Conservation (phyloP, 352 stramenopile genomes). For the Globisporangium perplexum region DNA sequence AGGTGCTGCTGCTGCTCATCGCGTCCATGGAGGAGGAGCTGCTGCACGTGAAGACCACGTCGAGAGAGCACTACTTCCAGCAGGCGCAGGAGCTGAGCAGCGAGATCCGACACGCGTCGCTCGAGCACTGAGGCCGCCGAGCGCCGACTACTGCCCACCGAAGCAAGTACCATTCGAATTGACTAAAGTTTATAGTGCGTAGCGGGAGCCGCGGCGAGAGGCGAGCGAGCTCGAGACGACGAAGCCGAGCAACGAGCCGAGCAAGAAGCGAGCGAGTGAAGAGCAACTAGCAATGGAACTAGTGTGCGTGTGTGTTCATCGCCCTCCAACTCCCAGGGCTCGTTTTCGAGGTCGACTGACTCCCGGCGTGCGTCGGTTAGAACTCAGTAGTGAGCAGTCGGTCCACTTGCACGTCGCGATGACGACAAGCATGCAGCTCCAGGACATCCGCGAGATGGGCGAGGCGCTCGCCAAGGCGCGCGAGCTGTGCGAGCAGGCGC, state of each 20-base stretch:
- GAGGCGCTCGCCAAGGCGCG: slow-evolving; percentile 52
- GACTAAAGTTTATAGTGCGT: background rate
- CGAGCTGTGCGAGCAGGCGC: slow-evolving; percentile 53
- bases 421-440: slow-evolving; percentile 42
- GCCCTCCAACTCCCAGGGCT: too few species aligned
- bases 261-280: too few species aligned
- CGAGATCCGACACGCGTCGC: slow-evolving; percentile 40
- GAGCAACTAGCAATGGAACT: slow-evolving; percentile 2
- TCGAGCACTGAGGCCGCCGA: slow-evolving; percentile 37
- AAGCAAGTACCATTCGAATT: background rate
- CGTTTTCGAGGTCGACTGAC: too few species aligned
- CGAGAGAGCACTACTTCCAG: slow-evolving; percentile 57
- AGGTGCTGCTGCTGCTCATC: slow-evolving; percentile 55
- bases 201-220: too few species aligned
- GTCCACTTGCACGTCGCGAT: too few species aligned
- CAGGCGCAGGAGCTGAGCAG: slow-evolving; percentile 48
- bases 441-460: slow-evolving; percentile 65
- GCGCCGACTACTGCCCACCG: background rate
- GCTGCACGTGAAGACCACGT: slow-evolving; percentile 65
- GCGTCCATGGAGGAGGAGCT: slow-evolving; percentile 76
- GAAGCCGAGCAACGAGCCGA: background rate
- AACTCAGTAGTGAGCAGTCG: too few species aligned
- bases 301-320: too few species aligned
- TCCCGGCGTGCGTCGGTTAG: too few species aligned
- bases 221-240: background rate